These are phyloP conservation scores for Rhizoctonia solani DNA, from an alignment of 1,284 basidiomycete species.

Conservation along the genomic window DNA sequence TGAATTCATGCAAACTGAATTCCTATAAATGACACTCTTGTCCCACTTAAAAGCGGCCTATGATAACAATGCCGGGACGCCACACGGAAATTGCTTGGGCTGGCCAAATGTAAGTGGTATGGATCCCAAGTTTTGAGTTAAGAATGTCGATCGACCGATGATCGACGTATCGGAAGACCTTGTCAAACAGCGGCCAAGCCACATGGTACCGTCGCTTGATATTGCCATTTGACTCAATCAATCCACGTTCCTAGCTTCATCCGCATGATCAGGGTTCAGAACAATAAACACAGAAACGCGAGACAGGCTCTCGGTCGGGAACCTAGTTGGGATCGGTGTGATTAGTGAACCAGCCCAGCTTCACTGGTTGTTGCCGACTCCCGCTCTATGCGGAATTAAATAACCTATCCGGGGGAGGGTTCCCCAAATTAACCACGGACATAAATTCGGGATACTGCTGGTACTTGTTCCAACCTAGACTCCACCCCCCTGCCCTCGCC, in stretches of 20 bases:
- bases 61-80: too few species aligned
- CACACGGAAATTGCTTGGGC: too few species aligned
- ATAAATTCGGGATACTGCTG: too few species aligned
- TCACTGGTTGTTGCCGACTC: neutral
- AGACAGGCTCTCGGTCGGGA: neutral
- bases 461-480: neutral
- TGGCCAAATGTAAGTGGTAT: neutral
- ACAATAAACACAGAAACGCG: neutral
- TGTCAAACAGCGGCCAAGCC: neutral
- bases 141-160: slow-evolving; percentile 23
- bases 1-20: too few species aligned
- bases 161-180: slow-evolving; percentile 4
- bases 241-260: neutral
- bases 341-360: neutral
- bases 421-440: too few species aligned
- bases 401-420: neutral
- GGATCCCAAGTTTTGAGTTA: neutral
- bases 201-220: neutral
- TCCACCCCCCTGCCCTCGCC: neutral
- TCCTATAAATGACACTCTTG: too few species aligned
- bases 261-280: neutral
- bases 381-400: neutral
- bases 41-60: too few species aligned
- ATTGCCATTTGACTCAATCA: neutral
- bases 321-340: neutral